Evolutionary conservation across 2,329 filamentous ascomycete genomes (phyloP), one percentile per base, ranked within the genome.

Genomic region (Lecanosticta acicola): DNA sequence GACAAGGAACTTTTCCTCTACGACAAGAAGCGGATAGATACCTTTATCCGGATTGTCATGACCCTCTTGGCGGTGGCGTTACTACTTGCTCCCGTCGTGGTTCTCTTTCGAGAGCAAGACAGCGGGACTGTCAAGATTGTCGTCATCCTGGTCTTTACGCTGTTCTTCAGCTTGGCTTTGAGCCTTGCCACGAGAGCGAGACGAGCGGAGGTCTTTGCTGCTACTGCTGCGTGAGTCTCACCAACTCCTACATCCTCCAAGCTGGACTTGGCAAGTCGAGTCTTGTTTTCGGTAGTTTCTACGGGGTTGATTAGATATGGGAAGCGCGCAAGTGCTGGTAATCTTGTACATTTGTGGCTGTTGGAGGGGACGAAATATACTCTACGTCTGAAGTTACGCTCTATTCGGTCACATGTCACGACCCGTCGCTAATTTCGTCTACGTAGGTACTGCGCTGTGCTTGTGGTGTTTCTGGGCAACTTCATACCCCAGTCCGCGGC

Each of bases 21-120:
- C 57, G 61, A 59, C 44, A 56, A 60, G 14, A 50, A 59, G 0
- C 61, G 68, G 20, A 65, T 71, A 24, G 67, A 70, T 45, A 62
- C 59, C 14, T 59, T 70, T 21, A 63, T 68, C 45, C 67, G 67
- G 39, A 10, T 53, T 32, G 40, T 59, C 46, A 56, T 60, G 41
- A 51, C 54, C 32, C 37, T 56, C 34, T 45, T 60, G 1, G 55
- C 56, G 3, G 57, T 58, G 4, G 48, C 47, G 2, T 47, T 60
- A 11, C 53, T 59, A 19, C 42, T 51, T 18, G 48, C 52, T 4
- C 58, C 58, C 1, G 51, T 60, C 4, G 51, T 48, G 9, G 49
- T 59, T 0, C 45, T 60, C 3, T 53, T 54, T 16, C 37, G 47
- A 7, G 36, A 45, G 9, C 18, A 47, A 11, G 46, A 52, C 24